Evolutionary conservation across 495 filamentous ascomycete genomes (phyloP), one percentile per base, ranked within the genome.

Genomic region (Margaritispora aquatica): DNA sequence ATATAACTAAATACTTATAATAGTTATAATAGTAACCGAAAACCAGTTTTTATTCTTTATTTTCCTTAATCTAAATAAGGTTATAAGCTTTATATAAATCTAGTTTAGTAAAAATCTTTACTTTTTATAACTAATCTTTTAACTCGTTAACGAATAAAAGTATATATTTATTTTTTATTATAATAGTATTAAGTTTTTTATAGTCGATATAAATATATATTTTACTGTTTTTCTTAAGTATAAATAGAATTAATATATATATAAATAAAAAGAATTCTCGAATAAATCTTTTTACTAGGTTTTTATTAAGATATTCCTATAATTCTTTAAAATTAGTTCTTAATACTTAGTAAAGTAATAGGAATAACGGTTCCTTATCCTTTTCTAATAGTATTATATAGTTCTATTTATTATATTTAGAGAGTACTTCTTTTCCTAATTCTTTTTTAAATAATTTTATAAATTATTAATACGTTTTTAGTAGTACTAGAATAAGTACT

Each of bases 131-230:
- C 0, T 60, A 24, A n/a, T 63, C 27, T 4, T 80, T 38, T 0
- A 69, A 66, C 53, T 84, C 70, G 13, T 76, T 44, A 20, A 81
- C 77, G 10, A 80, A 47, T 0, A 74, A 76, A 0, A 82, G 49
- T 0, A 74, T 71, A 50, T 80, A 78, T 0, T 63, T 26, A 34
- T 84, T 70, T 56, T 77, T 77, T 3, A 57, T 62, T 0, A 69
- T 81, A 0, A 80, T 51, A 0, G 26, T 47, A 54, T 83, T 83
- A 0, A 81, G 50, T 8, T 60, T 64, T 2, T 66, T 55, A 51
- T 78, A 83, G 49, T 83, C 69, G 0, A 80, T 62, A 68, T 69
- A 82, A 34, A 85, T 59, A 0, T 68, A 52, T 0, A 80, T 65
- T 21, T 67, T 26, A 23, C 41, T 19, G 7, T 5, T 2, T 41